These are phyloP conservation scores for Radiomyces spectabilis DNA, from an alignment of 192 early-diverging fungal genomes.

Conservation along the genomic window DNA sequence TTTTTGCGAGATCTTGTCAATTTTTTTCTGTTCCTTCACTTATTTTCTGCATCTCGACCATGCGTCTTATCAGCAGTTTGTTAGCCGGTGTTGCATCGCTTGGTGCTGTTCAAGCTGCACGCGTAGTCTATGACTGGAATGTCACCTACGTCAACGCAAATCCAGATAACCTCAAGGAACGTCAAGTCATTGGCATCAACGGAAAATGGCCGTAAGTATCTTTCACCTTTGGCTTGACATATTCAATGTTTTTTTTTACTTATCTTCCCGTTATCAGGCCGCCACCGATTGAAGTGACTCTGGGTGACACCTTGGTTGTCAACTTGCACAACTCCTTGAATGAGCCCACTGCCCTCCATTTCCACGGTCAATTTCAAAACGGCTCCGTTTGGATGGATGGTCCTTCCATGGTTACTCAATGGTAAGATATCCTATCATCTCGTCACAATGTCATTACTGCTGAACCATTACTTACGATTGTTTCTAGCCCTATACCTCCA, in stretches of 20 bases:
- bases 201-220: slow-evolving; percentile 51
- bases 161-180: slow-evolving; percentile 55
- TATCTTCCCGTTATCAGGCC: slow-evolving; percentile 21
- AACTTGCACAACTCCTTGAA: slow-evolving; percentile 46
- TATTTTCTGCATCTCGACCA: no score
- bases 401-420: slow-evolving; percentile 61
- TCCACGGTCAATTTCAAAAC: slow-evolving; percentile 78
- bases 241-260: background rate
- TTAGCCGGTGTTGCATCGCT: no score
- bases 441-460: background rate
- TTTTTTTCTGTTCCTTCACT: no score
- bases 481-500: slow-evolving; percentile 50
- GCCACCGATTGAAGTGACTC: slow-evolving; percentile 31
- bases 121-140: slow-evolving; percentile 61
- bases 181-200: slow-evolving; percentile 61
- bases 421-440: slow-evolving; percentile 32
- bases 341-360: slow-evolving; percentile 56
- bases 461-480: background rate
- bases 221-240: background rate
- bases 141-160: slow-evolving; percentile 52
- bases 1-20: no score
- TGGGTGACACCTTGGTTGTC: slow-evolving; percentile 35
- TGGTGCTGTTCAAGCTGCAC: slow-evolving; percentile 39
- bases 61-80: no score
- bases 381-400: slow-evolving; percentile 68